A percentile compares a stretch with the other conserved stretches of the same genome.
These are phyloP conservation scores for Sporisorium scitamineum DNA, from an alignment of 1,284 basidiomycete species.

Conservation along the genomic window DNA sequence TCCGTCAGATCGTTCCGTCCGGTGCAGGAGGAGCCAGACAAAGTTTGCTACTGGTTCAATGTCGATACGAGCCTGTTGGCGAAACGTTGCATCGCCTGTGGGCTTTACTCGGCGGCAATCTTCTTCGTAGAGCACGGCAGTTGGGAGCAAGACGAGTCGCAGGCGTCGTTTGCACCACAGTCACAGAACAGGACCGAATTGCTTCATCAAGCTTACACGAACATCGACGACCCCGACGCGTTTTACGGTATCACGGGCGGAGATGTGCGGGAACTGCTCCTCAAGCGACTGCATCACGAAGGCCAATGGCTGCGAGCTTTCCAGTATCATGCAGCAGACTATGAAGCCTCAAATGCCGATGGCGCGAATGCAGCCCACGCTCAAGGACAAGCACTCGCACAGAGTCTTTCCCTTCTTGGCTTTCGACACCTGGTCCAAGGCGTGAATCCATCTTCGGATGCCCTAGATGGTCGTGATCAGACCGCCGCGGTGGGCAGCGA, in stretches of 20 bases:
- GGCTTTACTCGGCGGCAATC: conserved; percentile 86
- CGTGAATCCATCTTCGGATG: conserved; percentile 10
- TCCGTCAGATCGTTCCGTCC: conserved; percentile 80
- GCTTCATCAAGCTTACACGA: conserved; percentile 90
- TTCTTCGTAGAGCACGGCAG: conserved; percentile 86
- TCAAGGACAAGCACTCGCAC: conserved; percentile 10
- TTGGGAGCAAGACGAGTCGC: conserved; percentile 72
- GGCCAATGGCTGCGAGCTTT: conserved; percentile 91
- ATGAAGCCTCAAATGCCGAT: conserved; percentile 72
- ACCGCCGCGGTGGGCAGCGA: conserved; percentile 79
- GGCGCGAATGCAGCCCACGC: not conserved
- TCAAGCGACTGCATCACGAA: conserved; percentile 90
- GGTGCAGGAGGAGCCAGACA: conserved; percentile 63
- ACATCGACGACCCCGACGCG: conserved; percentile 96
- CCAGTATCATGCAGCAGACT: conserved; percentile 84
- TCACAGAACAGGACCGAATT: conserved; percentile 64
- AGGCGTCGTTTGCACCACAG: conserved; percentile 3
- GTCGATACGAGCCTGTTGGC: conserved; percentile 81
- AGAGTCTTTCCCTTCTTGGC: conserved; percentile 81
- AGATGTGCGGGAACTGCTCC: conserved; percentile 82
- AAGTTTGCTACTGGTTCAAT: conserved; percentile 85
- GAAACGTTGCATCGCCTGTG: conserved; percentile 80
- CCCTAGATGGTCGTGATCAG: conserved; percentile 57
- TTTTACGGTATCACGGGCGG: conserved; percentile 89
- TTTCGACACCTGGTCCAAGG: conserved; percentile 82